Evolutionary conservation across 768 basidiomycete species (phyloP).

Genomic region (Pleurotus tuoliensis): DNA sequence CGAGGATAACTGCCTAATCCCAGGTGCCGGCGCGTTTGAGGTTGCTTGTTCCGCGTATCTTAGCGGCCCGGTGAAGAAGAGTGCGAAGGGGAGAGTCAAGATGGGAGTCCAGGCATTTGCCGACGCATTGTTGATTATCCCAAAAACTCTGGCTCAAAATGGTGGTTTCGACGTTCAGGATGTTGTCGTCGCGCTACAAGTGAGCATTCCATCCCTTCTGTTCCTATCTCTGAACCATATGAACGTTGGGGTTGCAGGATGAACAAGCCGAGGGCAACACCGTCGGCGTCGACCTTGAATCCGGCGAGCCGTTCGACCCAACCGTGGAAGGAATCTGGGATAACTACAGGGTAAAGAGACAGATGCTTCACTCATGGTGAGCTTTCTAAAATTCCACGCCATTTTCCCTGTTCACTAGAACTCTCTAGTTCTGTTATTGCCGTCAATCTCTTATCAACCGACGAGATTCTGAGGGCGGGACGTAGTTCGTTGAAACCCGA

Average conservation of each 20-base stretch:
- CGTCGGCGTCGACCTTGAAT: slow-evolving; percentile 88
- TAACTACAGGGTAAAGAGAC: slow-evolving; percentile 97
- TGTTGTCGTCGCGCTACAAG: slow-evolving; percentile 87
- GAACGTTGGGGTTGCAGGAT: slow-evolving; percentile 45
- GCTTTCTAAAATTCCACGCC: neutral
- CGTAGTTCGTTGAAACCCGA: slow-evolving; percentile 86
- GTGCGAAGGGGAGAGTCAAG: slow-evolving; percentile 90
- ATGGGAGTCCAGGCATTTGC: slow-evolving; percentile 98
- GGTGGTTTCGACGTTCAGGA: slow-evolving; percentile 98
- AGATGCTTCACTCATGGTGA: slow-evolving; percentile 97
- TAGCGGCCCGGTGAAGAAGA: slow-evolving; percentile 72
- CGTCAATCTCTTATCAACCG: slow-evolving; percentile 90
- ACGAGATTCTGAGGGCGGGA: slow-evolving; percentile 91
- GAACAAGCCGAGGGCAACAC: slow-evolving; percentile 92
- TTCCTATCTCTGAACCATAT: neutral
- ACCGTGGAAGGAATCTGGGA: slow-evolving; percentile 97
- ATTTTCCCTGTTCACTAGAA: slow-evolving; percentile 20
- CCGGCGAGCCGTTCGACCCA: slow-evolving; percentile 96
- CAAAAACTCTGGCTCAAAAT: slow-evolving; percentile 94
- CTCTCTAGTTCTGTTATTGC: slow-evolving; percentile 81
- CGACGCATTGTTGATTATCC: slow-evolving; percentile 90
- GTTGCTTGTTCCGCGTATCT: slow-evolving; percentile 87
- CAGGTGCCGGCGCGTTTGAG: slow-evolving; percentile 98
- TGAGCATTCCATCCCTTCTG: slow-evolving; percentile 22
- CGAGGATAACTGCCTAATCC: slow-evolving; percentile 84